Conservation (phyloP, 257 asterid species). For the Echium plantagineum region DNA sequence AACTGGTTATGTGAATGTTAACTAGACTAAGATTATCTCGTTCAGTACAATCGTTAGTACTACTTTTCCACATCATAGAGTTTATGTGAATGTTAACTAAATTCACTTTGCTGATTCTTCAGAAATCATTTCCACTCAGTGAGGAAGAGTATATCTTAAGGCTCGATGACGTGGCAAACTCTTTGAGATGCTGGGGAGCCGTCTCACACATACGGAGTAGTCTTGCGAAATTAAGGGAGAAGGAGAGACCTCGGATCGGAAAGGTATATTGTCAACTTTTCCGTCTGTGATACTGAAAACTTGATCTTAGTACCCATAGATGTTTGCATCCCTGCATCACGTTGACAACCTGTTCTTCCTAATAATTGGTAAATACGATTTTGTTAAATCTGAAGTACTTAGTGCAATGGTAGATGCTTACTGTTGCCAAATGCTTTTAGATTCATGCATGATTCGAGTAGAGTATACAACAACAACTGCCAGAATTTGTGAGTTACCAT, state of each 20-base stretch:
- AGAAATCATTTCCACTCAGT: conserved; percentile 87
- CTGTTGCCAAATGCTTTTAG: too few species aligned
- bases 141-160: conserved; percentile 92
- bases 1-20: too few species aligned
- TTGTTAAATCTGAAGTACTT: too few species aligned
- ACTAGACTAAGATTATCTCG: too few species aligned
- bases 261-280: conserved; percentile 29
- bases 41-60: too few species aligned
- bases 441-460: too few species aligned
- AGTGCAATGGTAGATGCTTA: too few species aligned
- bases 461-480: too few species aligned
- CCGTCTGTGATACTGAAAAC: background rate
- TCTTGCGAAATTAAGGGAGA: conserved; percentile 45
- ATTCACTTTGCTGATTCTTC: conserved; percentile 15
- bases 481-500: too few species aligned
- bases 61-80: too few species aligned
- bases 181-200: conserved; percentile 95
- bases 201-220: conserved; percentile 84
- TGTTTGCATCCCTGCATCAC: background rate
- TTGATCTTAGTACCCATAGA: background rate
- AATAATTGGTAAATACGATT: too few species aligned
- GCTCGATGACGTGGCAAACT: conserved; percentile 92
- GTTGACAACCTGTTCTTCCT: background rate
- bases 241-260: conserved; percentile 94
- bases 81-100: conserved; percentile 13